Evolutionary conservation across 1,139 yeast species (phyloP).

Genomic region (Candida mesenterica): DNA sequence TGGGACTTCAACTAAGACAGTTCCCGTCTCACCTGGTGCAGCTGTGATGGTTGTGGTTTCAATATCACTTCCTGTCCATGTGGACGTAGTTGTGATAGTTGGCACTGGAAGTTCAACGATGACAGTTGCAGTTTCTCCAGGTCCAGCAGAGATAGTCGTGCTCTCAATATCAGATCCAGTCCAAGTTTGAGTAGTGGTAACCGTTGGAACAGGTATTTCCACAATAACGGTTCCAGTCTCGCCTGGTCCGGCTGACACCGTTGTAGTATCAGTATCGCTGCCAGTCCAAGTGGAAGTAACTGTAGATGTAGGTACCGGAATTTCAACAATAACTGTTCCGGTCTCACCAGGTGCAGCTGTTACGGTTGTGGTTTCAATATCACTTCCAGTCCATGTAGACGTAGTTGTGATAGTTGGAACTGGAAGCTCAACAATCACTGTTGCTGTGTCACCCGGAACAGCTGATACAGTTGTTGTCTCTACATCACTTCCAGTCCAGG

Average conservation of each 20-base stretch:
- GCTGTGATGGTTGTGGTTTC: not conserved
- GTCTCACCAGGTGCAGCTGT: constrained; percentile 9
- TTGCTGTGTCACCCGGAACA: too few species aligned
- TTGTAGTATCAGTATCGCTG: constrained; percentile 9
- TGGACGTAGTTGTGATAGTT: too few species aligned
- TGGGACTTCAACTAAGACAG: constrained; percentile 9
- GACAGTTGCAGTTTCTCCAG: too few species aligned
- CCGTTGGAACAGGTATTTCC: not conserved
- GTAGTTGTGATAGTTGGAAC: too few species aligned
- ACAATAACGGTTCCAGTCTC: not conserved
- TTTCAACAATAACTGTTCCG: constrained; percentile 8
- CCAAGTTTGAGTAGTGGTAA: not conserved
- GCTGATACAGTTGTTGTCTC: too few species aligned
- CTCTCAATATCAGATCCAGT: not conserved
- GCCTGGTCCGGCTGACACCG: constrained; percentile 7
- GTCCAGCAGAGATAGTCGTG: not conserved
- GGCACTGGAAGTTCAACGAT: too few species aligned
- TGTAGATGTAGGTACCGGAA: constrained; percentile 11
- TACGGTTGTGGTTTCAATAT: constrained; percentile 1
- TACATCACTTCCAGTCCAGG: constrained; percentile 12
- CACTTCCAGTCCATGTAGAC: too few species aligned
- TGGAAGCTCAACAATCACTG: too few species aligned
- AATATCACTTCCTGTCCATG: too few species aligned
- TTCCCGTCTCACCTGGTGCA: too few species aligned
- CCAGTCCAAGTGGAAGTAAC: constrained; percentile 15